phyloP scores from a whole-genome alignment of 192 early-diverging fungal species.

The Coemansia sp. region DNA sequence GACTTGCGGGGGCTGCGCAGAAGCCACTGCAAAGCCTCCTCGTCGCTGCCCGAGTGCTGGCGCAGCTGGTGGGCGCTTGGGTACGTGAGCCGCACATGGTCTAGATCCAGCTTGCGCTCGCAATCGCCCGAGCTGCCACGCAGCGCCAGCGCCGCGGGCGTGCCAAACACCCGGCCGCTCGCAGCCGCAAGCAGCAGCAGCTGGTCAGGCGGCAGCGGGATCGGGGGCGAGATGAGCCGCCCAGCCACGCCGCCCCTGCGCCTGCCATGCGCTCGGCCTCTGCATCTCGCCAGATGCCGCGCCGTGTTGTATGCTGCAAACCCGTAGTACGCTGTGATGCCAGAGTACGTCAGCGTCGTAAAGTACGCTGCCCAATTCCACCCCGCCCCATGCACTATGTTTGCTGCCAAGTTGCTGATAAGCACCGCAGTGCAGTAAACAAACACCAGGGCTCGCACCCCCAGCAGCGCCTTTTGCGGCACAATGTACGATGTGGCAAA shows the following conservation, averaged over 20 bases:
- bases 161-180: neutral
- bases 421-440: constrained; percentile 35
- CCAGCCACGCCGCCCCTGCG: neutral
- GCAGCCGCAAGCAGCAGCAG: neutral
- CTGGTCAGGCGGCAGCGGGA: neutral
- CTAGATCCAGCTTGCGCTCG: neutral
- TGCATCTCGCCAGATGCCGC: neutral
- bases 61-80: neutral
- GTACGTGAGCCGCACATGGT: neutral
- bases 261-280: neutral
- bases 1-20: no score
- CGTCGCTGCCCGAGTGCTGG: neutral
- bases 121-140: neutral
- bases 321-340: constrained; percentile 39
- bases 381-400: constrained; percentile 33
- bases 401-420: constrained; percentile 23
- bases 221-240: neutral
- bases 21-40: neutral
- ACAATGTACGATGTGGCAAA: constrained; percentile 39
- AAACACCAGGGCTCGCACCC: constrained; percentile 8
- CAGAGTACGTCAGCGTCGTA: constrained; percentile 38
- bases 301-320: constrained; percentile 31
- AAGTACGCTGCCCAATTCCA: constrained; percentile 51
- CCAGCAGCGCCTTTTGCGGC: constrained; percentile 10
- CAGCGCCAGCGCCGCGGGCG: neutral